Evolutionary conservation across 768 basidiomycete genomes (phyloP).

Genomic region (Porpolomopsis calyptriformis): DNA sequence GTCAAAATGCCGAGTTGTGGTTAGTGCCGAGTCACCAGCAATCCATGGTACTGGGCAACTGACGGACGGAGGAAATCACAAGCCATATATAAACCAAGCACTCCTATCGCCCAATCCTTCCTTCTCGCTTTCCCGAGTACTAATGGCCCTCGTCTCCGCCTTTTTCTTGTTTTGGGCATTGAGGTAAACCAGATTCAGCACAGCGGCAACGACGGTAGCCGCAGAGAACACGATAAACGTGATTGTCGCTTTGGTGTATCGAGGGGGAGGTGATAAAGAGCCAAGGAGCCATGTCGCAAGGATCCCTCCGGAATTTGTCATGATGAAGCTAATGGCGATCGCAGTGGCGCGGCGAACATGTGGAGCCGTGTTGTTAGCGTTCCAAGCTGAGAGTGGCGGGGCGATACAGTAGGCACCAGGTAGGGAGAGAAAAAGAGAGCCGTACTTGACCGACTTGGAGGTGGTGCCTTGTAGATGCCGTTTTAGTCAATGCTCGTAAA

Average conservation of each 20-base stretch:
- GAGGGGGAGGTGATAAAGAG: conserved; percentile 35
- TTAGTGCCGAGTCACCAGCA: no score
- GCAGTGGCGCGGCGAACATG: conserved; percentile 46
- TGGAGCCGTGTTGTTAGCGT: conserved; percentile 51
- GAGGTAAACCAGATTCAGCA: conserved; percentile 31
- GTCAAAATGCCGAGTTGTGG: no score
- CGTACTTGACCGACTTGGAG: conserved; percentile 36
- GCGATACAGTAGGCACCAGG: conserved; percentile 43
- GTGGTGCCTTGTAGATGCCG: conserved; percentile 23
- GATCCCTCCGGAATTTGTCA: conserved; percentile 51
- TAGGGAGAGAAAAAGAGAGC: conserved; percentile 44
- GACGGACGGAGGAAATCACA: no score
- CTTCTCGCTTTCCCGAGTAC: conserved; percentile 25
- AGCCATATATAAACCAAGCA: conserved; percentile 44
- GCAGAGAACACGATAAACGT: conserved; percentile 31
- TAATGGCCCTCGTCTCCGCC: conserved; percentile 22
- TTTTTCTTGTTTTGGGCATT: conserved; percentile 37
- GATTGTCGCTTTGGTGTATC: conserved; percentile 39
- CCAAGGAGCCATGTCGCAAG: conserved; percentile 53
- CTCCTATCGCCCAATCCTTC: conserved; percentile 37
- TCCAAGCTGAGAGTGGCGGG: conserved; percentile 48
- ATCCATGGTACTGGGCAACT: no score
- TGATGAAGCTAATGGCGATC: conserved; percentile 46
- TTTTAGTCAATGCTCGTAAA: not conserved
- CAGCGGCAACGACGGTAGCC: conserved; percentile 27